Evolutionary conservation across 202 grass and related monocot species (phyloP), one percentile per base, ranked within the genome.

Genomic region (Digitaria exilis): DNA sequence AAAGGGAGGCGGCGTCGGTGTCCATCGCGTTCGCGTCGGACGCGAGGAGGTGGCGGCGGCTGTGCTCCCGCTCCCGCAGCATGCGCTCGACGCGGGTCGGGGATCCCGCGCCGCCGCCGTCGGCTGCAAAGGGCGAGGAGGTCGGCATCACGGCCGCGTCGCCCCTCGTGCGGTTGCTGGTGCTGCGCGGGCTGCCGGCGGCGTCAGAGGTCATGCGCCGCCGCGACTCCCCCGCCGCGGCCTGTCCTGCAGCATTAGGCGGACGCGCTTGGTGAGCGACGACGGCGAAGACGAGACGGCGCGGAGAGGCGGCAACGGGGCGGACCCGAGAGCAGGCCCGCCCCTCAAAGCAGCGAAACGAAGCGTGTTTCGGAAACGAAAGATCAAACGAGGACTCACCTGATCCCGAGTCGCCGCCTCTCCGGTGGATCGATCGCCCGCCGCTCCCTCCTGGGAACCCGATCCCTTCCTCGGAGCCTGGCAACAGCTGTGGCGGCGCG

Each of bases 11-110:
- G 41, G 83, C 29, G 69, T 87, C 84, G 16, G 70, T 90, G 18
- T 90, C 88, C 84, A 87, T 90, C 18, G 54, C 3, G 84, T 84
- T 90, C 18, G 62, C 3, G 84, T 84, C 84, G 5, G 84, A 69
- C 45, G 88, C 59, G 69, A 81, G 56, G 14, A 57, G 5, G 76
- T 84, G 24, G 70, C 56, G 84, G 52, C 69, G 55, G 77, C n/a
- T 29, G 61, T 22, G 61, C 75, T 83, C 88, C 62, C 71, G 63
- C 63, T 80, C 87, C 65, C 76, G 80, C 37, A 80, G 70, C 64
- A 69, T 70, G 45, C 80, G 74, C 11, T 90, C 75, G 49, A 44
- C 34, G 52, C 65, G 34, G 73, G 12, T 82, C 46, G 76, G 81
- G 34, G 80, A 83, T 26, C 68, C 71, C 64, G 71, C 45, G 16